Conservation (phyloP, 1,139 yeast species). For the Suhomyces choctaworum region DNA sequence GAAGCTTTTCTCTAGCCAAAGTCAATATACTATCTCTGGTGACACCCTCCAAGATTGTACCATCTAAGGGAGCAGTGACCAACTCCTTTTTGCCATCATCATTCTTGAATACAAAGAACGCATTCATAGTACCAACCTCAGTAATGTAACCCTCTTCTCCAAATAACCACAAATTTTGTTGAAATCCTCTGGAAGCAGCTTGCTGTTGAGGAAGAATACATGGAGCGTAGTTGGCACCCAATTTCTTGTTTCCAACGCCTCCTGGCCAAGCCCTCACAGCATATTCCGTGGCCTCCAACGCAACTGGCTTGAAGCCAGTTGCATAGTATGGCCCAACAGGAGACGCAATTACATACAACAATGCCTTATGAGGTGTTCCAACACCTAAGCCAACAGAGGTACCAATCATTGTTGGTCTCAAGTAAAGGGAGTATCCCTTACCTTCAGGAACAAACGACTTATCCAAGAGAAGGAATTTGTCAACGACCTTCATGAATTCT, state of each 20-base stretch:
- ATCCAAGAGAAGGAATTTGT: slow-evolving; percentile 35
- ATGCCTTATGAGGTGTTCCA: slow-evolving; percentile 35
- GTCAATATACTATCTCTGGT: slow-evolving; percentile 44
- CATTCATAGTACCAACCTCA: slow-evolving; percentile 49
- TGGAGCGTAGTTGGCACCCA: slow-evolving; percentile 50
- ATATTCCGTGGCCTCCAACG: slow-evolving; percentile 35
- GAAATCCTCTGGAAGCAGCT: slow-evolving; percentile 38
- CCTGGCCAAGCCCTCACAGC: slow-evolving; percentile 49
- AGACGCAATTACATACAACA: slow-evolving; percentile 37
- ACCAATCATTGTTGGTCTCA: slow-evolving; percentile 33
- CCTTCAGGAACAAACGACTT: slow-evolving; percentile 30
- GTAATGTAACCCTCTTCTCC: slow-evolving; percentile 44
- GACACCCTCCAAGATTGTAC: slow-evolving; percentile 46
- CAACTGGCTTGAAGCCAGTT: slow-evolving; percentile 38
- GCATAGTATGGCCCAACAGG: slow-evolving; percentile 33
- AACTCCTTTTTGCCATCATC: slow-evolving; percentile 36
- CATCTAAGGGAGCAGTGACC: slow-evolving; percentile 44
- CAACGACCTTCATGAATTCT: slow-evolving; percentile 37
- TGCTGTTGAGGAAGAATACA: slow-evolving; percentile 37
- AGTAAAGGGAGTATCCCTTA: slow-evolving; percentile 30
- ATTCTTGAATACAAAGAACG: slow-evolving; percentile 38
- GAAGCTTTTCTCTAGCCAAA: slow-evolving; percentile 31
- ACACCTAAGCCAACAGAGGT: slow-evolving; percentile 39
- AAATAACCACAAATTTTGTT: slow-evolving; percentile 46
- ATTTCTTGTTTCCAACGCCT: slow-evolving; percentile 45